Percentiles rank a stretch among this genome's conserved stretches.
Evolutionary conservation across 352 stramenopile genomes (phyloP).

Genomic region (Peronospora belbahrii): DNA sequence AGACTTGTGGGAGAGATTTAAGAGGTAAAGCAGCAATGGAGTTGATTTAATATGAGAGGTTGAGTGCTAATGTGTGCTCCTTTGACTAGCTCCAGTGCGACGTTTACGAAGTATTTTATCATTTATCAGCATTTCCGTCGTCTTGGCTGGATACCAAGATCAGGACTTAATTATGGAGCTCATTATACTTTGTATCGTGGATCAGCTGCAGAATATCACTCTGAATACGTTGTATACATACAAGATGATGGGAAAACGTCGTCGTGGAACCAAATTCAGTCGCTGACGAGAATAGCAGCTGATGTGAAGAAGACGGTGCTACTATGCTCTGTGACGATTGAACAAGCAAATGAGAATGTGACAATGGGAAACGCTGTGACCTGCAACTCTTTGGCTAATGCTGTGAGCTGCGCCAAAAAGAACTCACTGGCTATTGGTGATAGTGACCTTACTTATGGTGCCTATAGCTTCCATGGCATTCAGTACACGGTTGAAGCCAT

Average conservation of each 20-base stretch:
- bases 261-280: slow-evolving; percentile 52
- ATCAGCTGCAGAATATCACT: slow-evolving; percentile 45
- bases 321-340: slow-evolving; percentile 37
- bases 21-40: slow-evolving; percentile 15
- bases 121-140: slow-evolving; percentile 58
- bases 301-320: slow-evolving; percentile 79
- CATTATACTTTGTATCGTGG: slow-evolving; percentile 62
- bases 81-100: slow-evolving; percentile 12
- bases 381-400: no score
- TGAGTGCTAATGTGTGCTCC: background rate
- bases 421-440: background rate
- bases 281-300: slow-evolving; percentile 57
- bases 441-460: slow-evolving; percentile 15
- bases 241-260: slow-evolving; percentile 4
- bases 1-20: slow-evolving; percentile 35
- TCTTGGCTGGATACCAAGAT: slow-evolving; percentile 39
- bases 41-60: background rate
- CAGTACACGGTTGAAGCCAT: slow-evolving; percentile 31
- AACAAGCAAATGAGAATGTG: background rate
- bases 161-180: slow-evolving; percentile 67
- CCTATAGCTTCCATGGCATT: slow-evolving; percentile 31
- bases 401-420: no score
- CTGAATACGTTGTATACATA: slow-evolving; percentile 70
- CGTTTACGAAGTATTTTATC: slow-evolving; percentile 35
- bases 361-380: background rate